phyloP scores from a whole-genome alignment of 352 stramenopile genomes.

The Nothophytophthora sp. region DNA sequence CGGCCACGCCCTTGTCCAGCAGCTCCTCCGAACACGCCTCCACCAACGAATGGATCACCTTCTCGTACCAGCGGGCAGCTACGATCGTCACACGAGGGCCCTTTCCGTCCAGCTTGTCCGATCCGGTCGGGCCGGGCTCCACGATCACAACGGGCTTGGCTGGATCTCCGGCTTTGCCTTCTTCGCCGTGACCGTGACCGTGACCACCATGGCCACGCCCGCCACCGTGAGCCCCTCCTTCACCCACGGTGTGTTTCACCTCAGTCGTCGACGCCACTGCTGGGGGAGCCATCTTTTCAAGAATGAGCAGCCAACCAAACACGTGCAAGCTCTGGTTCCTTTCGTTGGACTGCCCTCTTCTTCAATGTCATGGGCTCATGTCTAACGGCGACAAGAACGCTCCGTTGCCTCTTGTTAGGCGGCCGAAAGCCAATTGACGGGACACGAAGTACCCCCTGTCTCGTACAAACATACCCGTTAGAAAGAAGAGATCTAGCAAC shows the following conservation, averaged over 20 bases:
- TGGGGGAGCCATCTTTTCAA: slow-evolving; percentile 15
- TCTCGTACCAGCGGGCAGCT: slow-evolving; percentile 63
- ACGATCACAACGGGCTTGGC: slow-evolving; percentile 38
- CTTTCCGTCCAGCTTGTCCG: slow-evolving; percentile 27
- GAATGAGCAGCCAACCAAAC: slow-evolving; percentile 6
- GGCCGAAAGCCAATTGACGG: too few relatives aligned
- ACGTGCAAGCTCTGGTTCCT: too few relatives aligned
- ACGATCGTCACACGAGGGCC: slow-evolving; percentile 56
- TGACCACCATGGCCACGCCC: slow-evolving; percentile 5
- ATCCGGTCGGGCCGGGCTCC: slow-evolving; percentile 26
- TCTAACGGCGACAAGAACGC: too few relatives aligned
- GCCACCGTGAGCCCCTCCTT: slow-evolving; percentile 10
- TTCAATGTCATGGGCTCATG: too few relatives aligned
- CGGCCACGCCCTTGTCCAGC: slow-evolving; percentile 51
- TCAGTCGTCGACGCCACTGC: slow-evolving; percentile 12
- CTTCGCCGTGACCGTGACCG: slow-evolving; percentile 1
- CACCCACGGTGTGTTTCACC: slow-evolving; percentile 14
- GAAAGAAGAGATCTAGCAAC: too few relatives aligned
- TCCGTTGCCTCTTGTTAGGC: too few relatives aligned
- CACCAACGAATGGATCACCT: slow-evolving; percentile 50
- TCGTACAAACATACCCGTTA: too few relatives aligned
- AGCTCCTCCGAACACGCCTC: slow-evolving; percentile 56
- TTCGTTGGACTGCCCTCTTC: too few relatives aligned
- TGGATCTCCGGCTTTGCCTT: slow-evolving; percentile 17
- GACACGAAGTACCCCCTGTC: too few relatives aligned